These are phyloP conservation scores for Daldinia decipiens DNA, from an alignment of 495 filamentous ascomycete genomes.

Conservation along the genomic window DNA sequence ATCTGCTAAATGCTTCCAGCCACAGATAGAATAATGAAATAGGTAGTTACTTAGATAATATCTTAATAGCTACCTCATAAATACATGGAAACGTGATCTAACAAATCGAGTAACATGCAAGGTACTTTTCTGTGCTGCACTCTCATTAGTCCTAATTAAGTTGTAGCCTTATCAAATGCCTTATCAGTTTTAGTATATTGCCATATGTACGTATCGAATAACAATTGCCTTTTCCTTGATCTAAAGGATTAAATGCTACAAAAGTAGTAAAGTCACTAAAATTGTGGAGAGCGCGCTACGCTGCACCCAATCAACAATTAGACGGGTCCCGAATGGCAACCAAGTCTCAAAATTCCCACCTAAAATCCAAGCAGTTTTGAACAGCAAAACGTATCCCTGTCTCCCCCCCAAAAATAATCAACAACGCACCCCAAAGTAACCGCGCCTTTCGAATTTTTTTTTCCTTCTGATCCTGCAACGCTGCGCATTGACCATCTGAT, in stretches of 20 bases:
- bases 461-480: conserved; percentile 21
- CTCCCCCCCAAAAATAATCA: conserved; percentile 47
- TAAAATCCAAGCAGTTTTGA: conserved; percentile 43
- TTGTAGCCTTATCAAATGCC: conserved; percentile 13
- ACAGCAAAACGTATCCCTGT: conserved; percentile 50
- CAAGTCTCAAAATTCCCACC: conserved; percentile 43
- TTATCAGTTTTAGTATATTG: conserved; percentile 13
- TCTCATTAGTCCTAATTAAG: background rate
- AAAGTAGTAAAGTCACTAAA: conserved; percentile 26
- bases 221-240: conserved; percentile 23
- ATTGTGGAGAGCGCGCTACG: conserved; percentile 8
- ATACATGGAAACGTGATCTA: background rate
- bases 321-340: conserved; percentile 4
- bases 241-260: conserved; percentile 14
- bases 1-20: background rate
- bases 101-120: background rate
- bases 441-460: conserved; percentile 27
- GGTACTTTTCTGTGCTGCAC: background rate
- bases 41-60: background rate
- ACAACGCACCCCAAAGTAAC: conserved; percentile 35
- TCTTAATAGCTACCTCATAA: too few species aligned
- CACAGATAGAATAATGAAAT: background rate
- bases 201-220: conserved; percentile 1
- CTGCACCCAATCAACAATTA: conserved; percentile 50
- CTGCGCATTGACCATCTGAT: conserved; percentile 37